Evolutionary conservation across 306 rosid genomes (phyloP).

Genomic region (Dryas octopetala): DNA sequence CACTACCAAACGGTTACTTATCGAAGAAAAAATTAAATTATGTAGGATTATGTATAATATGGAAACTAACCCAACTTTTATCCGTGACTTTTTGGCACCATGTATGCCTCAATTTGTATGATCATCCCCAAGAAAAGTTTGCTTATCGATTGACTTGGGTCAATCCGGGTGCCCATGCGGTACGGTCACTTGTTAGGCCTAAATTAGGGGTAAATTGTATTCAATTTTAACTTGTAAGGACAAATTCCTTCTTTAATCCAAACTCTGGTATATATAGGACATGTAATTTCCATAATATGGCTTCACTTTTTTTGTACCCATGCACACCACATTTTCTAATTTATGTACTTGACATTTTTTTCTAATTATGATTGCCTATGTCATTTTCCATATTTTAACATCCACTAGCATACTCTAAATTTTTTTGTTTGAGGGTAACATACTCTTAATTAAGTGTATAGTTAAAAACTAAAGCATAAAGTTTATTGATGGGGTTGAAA

Average conservation of each 20-base stretch:
- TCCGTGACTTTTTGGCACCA: not conserved
- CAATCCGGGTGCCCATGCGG: not conserved
- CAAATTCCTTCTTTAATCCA: not conserved
- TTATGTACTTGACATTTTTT: no score
- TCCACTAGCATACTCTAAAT: no score
- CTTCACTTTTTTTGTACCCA: no score
- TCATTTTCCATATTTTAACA: no score
- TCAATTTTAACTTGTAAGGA: not conserved
- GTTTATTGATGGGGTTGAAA: not conserved
- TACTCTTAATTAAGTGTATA: not conserved
- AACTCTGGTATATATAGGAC: not conserved
- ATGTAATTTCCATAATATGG: no score
- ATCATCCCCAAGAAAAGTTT: not conserved
- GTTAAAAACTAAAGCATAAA: not conserved
- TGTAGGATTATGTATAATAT: not conserved
- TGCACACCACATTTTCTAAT: no score
- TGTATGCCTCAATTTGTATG: not conserved
- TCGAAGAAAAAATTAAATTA: no score
- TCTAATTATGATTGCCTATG: no score
- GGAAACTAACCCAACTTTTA: not conserved
- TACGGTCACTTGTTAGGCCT: not conserved
- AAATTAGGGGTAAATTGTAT: not conserved
- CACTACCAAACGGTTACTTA: not conserved
- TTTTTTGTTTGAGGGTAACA: not conserved
- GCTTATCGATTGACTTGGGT: not conserved